Base-by-base conservation (phyloP, 495 filamentous ascomycete species). In the Podospora pseudocomata region DNA sequence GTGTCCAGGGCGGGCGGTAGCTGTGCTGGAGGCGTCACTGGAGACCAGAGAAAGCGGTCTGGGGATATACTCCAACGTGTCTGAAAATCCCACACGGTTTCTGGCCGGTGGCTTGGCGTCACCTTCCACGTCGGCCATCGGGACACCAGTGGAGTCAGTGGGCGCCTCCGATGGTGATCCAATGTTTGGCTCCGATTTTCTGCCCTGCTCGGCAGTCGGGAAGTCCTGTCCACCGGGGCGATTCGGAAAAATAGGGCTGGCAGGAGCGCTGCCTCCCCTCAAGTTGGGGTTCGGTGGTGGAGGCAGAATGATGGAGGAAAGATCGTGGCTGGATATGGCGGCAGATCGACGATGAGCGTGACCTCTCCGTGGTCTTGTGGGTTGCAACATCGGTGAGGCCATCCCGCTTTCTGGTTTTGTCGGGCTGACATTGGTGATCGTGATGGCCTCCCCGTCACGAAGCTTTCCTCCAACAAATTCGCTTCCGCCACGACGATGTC, bases 331-430 rank as follows among this genome's bases (percentile, higher is more conserved):
- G n/a, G 92, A 95, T 13, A 96, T 88, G 1, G 93, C 93, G 44
- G 87, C 89, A n/a, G 92, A 96, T 67, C 93, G 87, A 63, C 92
- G 87, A 80, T 96, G 93, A 15, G 89, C 89, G 79, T 97, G 93
- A 20, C 91, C 87, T 72, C 91, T 85, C 66, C 86, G 82, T 11
- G 84, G 78, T n/a, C 79, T 81, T 49, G 84, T 80, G 34, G 83
- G 75, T 68, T 83, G 76, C 28, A 86, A 70, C 39, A 79, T 79
- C 62, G 80, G 76, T 63, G 87, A 80, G 5, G 81, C 79, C 69
- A 85, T 80, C 32, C 83, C 77, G 62, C 85, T 86, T 27, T 89
- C 89, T 27, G 80, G 83, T 69, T 88, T 90, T 13, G 85, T 86
- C 5, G 90, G 90, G 66, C 85, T 90, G 11, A 85, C 78, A 74